Evolutionary conservation across 352 stramenopile species (phyloP).

Genomic region (Phytophthora tubulina): DNA sequence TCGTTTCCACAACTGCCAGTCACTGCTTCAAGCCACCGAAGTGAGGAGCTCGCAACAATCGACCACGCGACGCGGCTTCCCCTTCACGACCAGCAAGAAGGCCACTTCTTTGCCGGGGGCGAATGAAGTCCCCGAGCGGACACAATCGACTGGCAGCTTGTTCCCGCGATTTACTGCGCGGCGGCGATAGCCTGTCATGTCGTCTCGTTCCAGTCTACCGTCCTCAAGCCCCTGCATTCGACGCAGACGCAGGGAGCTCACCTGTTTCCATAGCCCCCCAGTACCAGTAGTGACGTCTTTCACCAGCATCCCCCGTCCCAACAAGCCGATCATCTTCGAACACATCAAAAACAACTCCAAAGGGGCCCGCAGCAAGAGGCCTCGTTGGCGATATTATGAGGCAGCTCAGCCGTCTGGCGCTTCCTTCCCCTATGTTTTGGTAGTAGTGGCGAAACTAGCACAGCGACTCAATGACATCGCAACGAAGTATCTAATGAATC

Average conservation of each 20-base stretch:
- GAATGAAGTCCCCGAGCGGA: constrained; percentile 43
- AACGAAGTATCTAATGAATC: constrained; percentile 37
- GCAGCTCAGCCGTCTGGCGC: constrained; percentile 19
- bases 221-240: constrained; percentile 20
- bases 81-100: constrained; percentile 39
- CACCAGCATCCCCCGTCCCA: constrained; percentile 16
- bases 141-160: constrained; percentile 41
- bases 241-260: constrained; percentile 30
- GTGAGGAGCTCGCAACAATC: constrained; percentile 28
- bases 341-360: constrained; percentile 24
- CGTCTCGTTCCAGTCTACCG: constrained; percentile 18
- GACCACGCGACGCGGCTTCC: constrained; percentile 27
- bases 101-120: constrained; percentile 31
- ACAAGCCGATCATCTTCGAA: constrained; percentile 22
- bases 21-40: constrained; percentile 41
- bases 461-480: constrained; percentile 28
- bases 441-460: constrained; percentile 33
- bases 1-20: constrained; percentile 50
- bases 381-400: constrained; percentile 36
- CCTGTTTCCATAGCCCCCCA: constrained; percentile 47
- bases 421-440: constrained; percentile 21
- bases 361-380: constrained; percentile 12
- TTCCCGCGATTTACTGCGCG: constrained; percentile 43
- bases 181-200: constrained; percentile 43
- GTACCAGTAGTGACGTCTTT: constrained; percentile 45